A percentile compares a stretch with the other conserved stretches of the same genome.
phyloP scores from a whole-genome alignment of 257 asterid genomes.

The Nyctanthes arbortristis region DNA sequence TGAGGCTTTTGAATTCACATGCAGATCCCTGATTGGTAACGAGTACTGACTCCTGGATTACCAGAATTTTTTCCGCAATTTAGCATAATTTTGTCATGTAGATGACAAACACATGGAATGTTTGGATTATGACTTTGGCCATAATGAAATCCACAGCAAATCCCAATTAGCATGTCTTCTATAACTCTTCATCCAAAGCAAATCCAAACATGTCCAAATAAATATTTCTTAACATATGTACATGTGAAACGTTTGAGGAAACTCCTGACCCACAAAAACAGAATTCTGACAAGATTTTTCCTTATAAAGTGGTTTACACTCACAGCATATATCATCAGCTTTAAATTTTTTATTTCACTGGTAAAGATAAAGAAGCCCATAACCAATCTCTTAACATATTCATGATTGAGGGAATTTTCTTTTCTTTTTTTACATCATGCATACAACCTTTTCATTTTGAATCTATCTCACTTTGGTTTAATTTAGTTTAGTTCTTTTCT shows the following conservation, averaged over 20 bases:
- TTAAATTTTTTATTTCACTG: conserved; percentile 36
- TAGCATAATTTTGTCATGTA: background rate
- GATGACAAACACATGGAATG: conserved; percentile 44
- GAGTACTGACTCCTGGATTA: too few species aligned
- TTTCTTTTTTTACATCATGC: too few species aligned
- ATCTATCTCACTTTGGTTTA: conserved; percentile 4
- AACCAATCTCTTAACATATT: conserved; percentile 34
- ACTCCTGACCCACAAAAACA: background rate
- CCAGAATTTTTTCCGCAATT: background rate
- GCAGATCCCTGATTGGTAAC: too few species aligned
- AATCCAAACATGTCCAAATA: conserved; percentile 24
- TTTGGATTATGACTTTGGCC: conserved; percentile 38
- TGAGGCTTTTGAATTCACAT: too few species aligned
- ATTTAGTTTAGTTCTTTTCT: conserved; percentile 44
- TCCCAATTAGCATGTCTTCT: conserved; percentile 63
- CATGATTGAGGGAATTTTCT: conserved; percentile 51
- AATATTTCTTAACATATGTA: background rate
- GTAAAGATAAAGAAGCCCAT: conserved; percentile 11
- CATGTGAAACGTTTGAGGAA: background rate
- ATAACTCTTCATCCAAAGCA: conserved; percentile 30
- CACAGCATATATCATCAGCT: conserved; percentile 29
- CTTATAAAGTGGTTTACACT: conserved; percentile 41
- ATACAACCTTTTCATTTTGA: conserved; percentile 35
- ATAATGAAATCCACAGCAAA: conserved; percentile 36
- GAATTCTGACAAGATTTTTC: background rate